These are phyloP conservation scores for Pichia paraexigua DNA, from an alignment of 805 yeast genomes.

Conservation along the genomic window DNA sequence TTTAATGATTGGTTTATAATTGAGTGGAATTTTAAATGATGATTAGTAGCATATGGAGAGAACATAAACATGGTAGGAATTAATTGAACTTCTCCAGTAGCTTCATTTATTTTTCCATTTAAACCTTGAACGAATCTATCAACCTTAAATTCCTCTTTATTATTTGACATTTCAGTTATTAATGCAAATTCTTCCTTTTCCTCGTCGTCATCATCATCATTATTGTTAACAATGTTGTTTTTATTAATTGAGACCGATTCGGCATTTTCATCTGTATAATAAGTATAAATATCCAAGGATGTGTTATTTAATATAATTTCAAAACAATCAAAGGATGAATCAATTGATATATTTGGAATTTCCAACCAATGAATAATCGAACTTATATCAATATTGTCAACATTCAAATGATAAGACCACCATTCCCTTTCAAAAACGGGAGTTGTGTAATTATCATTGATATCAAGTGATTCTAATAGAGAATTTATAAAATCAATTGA, in stretches of 20 bases:
- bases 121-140: slow-evolving; percentile 11
- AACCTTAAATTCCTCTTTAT: neutral
- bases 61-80: slow-evolving; percentile 21
- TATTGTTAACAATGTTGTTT: no score
- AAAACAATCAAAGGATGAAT: neutral
- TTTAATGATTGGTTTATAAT: neutral
- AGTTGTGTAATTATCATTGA: neutral
- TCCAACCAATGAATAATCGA: neutral
- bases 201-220: no score
- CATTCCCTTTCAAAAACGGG: slow-evolving; percentile 22
- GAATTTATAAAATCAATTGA: neutral
- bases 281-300: neutral
- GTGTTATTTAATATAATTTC: slow-evolving; percentile 5
- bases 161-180: neutral
- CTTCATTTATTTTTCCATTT: neutral
- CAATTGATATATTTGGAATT: neutral
- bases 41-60: slow-evolving; percentile 13
- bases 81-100: slow-evolving; percentile 5
- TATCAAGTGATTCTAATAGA: neutral
- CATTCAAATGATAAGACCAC: slow-evolving; percentile 14
- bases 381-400: neutral
- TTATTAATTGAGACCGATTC: neutral
- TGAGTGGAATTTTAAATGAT: neutral
- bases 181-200: slow-evolving; percentile 15
- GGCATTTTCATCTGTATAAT: neutral